Evolutionary conservation across 768 basidiomycete genomes (phyloP).

Genomic region (Leccinum incarnatum): DNA sequence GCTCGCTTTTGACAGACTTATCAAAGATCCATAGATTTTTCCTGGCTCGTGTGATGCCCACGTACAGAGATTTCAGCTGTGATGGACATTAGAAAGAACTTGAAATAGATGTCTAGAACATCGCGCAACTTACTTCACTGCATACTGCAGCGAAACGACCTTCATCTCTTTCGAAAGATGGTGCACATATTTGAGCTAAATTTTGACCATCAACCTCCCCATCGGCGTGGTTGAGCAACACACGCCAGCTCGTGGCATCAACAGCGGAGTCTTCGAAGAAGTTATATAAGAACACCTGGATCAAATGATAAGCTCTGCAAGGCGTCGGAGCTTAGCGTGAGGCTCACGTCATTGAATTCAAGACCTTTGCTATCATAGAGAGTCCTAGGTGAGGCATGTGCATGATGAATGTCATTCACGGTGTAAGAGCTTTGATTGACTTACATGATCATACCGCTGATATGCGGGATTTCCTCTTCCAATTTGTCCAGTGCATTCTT

Average conservation of each 20-base stretch:
- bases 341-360: conserved; percentile 22
- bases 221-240: conserved; percentile 46
- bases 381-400: conserved; percentile 19
- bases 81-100: background rate
- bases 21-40: conserved; percentile 73
- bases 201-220: conserved; percentile 15
- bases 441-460: conserved; percentile 58
- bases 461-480: conserved; percentile 45
- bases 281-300: conserved; percentile 67
- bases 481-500: conserved; percentile 48
- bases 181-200: conserved; percentile 30
- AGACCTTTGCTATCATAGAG: conserved; percentile 35
- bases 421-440: conserved; percentile 14
- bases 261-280: conserved; percentile 67
- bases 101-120: background rate
- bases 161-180: conserved; percentile 44
- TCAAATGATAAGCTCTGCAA: background rate
- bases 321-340: background rate
- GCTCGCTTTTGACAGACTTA: conserved; percentile 50
- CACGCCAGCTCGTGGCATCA: conserved; percentile 55
- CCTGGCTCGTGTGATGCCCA: conserved; percentile 66
- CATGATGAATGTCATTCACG: background rate
- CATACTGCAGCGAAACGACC: conserved; percentile 54
- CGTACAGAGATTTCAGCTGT: conserved; percentile 67
- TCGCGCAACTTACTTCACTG: conserved; percentile 44